Base-by-base conservation (phyloP, 1,284 basidiomycete genomes). In the Cutaneotrichosporon spelunceum region DNA sequence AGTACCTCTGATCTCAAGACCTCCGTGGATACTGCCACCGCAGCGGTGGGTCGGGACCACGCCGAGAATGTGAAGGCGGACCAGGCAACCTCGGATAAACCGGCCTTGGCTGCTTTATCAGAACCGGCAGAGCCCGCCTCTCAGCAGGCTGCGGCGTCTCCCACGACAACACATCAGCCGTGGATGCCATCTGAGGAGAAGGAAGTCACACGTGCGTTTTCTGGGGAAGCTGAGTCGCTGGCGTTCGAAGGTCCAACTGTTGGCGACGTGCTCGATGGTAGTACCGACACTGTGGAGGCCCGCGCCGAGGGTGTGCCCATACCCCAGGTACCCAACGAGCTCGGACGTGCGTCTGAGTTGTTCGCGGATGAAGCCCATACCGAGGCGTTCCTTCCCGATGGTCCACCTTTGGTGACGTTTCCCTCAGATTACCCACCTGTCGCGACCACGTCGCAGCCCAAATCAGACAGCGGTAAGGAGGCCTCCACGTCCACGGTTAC, bases 351-450 rank as follows among this genome's bases (percentile, higher is more conserved):
- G 19, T 56, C 56, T 8, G 34, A 55, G 29, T 29, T 64, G 23
- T 64, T 64, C 16, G 52, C 56, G 1, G 62, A 60, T 27, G 56
- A 61, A 26, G 59, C 52, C 16, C 59, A 64, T 27, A 33, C 23
- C 11, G 49, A 27, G 1, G 52, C 53, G 2, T 64, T 64, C 53
- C 47, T 49, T 23, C 52, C 52, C 2, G 52, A 53, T 4, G 52
- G 52, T 23, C 52, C 52, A 2, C 34, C 52, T 4, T 26, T 53
- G 23, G 34, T 26, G 34, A 53, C 52, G 10, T 53, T 53, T 24
- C 14, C 52, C 19, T 27, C 48, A 16, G 39, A 42, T 19, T 42
- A 42, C 39, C 39, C 39, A n/a, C 39, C 39, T 42, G 39, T 42
- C 23, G 45, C 45, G 23, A 23, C 45, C 23, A 14, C 45, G 26